Evolutionary conservation across 306 rosid species (phyloP), one percentile per base, ranked within the genome.

Genomic region (Fragaria iinumae): DNA sequence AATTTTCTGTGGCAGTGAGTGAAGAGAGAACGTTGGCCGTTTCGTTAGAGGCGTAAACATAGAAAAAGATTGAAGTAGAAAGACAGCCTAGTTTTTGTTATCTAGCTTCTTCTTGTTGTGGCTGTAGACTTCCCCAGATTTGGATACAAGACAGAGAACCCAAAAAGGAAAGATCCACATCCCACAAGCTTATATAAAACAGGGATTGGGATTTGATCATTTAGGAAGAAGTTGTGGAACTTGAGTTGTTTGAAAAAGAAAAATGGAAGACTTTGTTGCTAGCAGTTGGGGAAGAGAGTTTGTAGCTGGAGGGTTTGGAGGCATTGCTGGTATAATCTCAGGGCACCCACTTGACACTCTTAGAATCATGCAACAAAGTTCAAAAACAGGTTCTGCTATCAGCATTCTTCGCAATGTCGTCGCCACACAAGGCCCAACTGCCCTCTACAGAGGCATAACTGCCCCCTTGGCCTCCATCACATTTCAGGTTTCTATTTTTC

Each of bases 241-340:
- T n/a, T 1, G 49, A 18, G 67, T 41, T 23, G 53, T 41, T 38
- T 73, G 68, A 67, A 73, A 41, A 17, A 44, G 67, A 65, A 69
- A 50, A 71, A 76, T 89, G 96, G 93, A 88, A 74, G 93, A 85
- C 41, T 88, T 89, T 84, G 85, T 91, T 53, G 98, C 95, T 41
- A 84, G 65, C 76, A 89, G 84, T 82, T 89, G 94, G 85, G 94
- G 97, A 0, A 90, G 77, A 83, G 98, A 94, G 44, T 94, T 94
- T 84, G 93, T 94, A 18, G 98, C 98, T 0, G 96, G 98, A 27
- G 97, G 98, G 1, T 80, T 88, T 71, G 97, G 98, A 66, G 97
- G 97, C 36, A 79, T 84, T 56, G 98, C 98, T 39, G 97, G 97
- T 62, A 49, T 95, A 5, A 20, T 95, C 45, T 86, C 96, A 5